Percentiles rank a stretch among this genome's conserved stretches.
phyloP scores from a whole-genome alignment of 2,329 filamentous ascomycete species.

The Nothophoma quercina region DNA sequence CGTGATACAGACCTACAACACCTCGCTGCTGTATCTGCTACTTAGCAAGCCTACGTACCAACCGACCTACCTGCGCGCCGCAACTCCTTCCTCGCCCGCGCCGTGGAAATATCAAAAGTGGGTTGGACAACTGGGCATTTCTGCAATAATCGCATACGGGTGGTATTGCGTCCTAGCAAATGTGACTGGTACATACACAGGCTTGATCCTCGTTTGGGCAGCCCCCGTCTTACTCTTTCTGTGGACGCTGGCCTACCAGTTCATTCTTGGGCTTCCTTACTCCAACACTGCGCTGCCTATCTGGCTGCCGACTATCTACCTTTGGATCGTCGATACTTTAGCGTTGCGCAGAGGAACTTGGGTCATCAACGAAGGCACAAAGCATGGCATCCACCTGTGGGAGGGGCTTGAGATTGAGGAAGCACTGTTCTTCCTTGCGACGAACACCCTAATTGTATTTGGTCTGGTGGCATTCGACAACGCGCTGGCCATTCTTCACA shows the following conservation, averaged over 20 bases:
- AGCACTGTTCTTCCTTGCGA: slow-evolving; percentile 75
- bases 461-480: slow-evolving; percentile 75
- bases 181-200: slow-evolving; percentile 68
- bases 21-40: slow-evolving; percentile 71
- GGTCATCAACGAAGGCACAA: slow-evolving; percentile 73
- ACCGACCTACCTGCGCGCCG: slow-evolving; percentile 59
- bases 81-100: slow-evolving; percentile 38
- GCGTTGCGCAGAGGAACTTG: slow-evolving; percentile 74
- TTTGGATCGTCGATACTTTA: slow-evolving; percentile 76
- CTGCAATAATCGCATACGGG: slow-evolving; percentile 55
- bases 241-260: slow-evolving; percentile 69
- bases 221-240: slow-evolving; percentile 70
- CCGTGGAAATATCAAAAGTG: slow-evolving; percentile 48
- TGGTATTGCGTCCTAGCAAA: slow-evolving; percentile 55
- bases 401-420: slow-evolving; percentile 75
- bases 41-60: slow-evolving; percentile 70
- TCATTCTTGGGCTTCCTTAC: slow-evolving; percentile 67
- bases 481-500: slow-evolving; percentile 69
- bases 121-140: slow-evolving; percentile 62
- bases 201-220: slow-evolving; percentile 74
- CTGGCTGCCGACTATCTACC: slow-evolving; percentile 69
- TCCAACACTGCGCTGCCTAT: slow-evolving; percentile 68
- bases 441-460: slow-evolving; percentile 74
- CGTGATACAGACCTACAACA: slow-evolving; percentile 77
- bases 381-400: slow-evolving; percentile 69